Evolutionary conservation across 768 basidiomycete species (phyloP).

Genomic region (Russula sp.): DNA sequence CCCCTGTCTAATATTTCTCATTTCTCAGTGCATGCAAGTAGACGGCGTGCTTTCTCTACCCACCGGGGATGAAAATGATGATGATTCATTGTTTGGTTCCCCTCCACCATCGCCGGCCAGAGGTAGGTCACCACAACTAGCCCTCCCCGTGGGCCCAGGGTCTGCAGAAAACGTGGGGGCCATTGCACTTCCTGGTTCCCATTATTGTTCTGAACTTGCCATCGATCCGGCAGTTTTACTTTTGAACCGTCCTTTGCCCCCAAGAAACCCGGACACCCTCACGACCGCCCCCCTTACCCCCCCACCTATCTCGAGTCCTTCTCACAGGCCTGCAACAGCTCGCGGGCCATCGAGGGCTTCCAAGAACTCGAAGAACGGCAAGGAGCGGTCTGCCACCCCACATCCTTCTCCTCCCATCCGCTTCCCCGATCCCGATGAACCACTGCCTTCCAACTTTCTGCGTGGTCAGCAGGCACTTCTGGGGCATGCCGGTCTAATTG

Average conservation of each 20-base stretch:
- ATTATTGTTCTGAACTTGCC: conserved; percentile 79
- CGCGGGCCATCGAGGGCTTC: conserved; percentile 13
- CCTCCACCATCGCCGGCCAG: conserved; percentile 60
- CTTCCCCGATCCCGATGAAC: conserved; percentile 55
- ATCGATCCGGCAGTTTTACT: conserved; percentile 70
- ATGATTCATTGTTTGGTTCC: conserved; percentile 69
- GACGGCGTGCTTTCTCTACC: conserved; percentile 8
- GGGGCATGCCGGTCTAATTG: conserved; percentile 65
- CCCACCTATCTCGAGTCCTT: conserved; percentile 16
- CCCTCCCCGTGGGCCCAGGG: conserved; percentile 44
- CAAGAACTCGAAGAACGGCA: conserved; percentile 28
- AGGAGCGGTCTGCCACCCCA: conserved; percentile 35
- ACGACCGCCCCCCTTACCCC: conserved; percentile 2
- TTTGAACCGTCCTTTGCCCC: conserved; percentile 31
- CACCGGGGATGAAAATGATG: conserved; percentile 25
- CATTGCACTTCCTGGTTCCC: conserved; percentile 98
- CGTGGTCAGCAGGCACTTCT: conserved; percentile 67
- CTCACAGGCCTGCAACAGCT: conserved; percentile 18
- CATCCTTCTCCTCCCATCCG: conserved; percentile 48
- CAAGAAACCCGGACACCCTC: conserved; percentile 31
- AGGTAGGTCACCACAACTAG: conserved; percentile 52
- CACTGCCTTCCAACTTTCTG: conserved; percentile 59
- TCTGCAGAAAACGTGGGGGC: conserved; percentile 87
- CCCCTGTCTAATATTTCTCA: not conserved
- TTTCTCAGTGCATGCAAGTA: conserved; percentile 23